A percentile compares a stretch with the other conserved stretches of the same genome.
These are phyloP conservation scores for Elaphomyces granulatus DNA, from an alignment of 495 filamentous ascomycete species.

Conservation along the genomic window DNA sequence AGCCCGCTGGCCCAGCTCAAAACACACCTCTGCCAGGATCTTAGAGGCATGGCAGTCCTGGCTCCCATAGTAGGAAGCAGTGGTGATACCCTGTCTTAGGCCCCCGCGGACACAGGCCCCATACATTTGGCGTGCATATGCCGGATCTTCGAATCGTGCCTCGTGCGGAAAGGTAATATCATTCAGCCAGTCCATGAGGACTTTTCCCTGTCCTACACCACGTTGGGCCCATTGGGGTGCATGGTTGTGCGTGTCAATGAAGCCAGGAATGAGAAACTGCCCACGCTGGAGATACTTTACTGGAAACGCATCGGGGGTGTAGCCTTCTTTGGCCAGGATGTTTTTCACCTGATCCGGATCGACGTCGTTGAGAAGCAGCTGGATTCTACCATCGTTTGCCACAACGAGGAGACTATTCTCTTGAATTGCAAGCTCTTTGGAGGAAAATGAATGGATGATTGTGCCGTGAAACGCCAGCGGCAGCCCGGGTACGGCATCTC, in stretches of 20 bases:
- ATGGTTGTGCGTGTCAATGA: slow-evolving; percentile 52
- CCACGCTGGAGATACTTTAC: slow-evolving; percentile 29
- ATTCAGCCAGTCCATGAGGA: slow-evolving; percentile 45
- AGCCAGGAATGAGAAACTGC: slow-evolving; percentile 46
- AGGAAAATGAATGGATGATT: slow-evolving; percentile 34
- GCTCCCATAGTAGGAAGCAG: slow-evolving; percentile 50
- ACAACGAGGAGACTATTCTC: slow-evolving; percentile 32
- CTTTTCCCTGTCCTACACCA: slow-evolving; percentile 42
- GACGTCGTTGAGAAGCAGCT: slow-evolving; percentile 11
- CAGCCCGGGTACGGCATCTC: too few species aligned
- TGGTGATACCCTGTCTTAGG: slow-evolving; percentile 49
- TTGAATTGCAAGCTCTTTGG: slow-evolving; percentile 31
- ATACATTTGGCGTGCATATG: slow-evolving; percentile 40
- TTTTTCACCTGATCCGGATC: background rate
- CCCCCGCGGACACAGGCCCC: slow-evolving; percentile 38
- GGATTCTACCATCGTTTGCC: slow-evolving; percentile 28
- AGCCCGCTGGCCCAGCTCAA: slow-evolving; percentile 43
- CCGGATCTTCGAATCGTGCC: slow-evolving; percentile 37
- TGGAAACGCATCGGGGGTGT: slow-evolving; percentile 19
- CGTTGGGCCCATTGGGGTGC: slow-evolving; percentile 50
- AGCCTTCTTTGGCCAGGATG: slow-evolving; percentile 15
- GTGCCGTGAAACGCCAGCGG: slow-evolving; percentile 37
- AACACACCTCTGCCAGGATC: slow-evolving; percentile 44
- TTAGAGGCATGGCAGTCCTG: slow-evolving; percentile 42
- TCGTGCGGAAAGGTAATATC: slow-evolving; percentile 50